A percentile compares a stretch with the other conserved stretches of the same genome.
Conservation (phyloP, 169 alveolate genomes). For the Hepatocystis sp. region DNA sequence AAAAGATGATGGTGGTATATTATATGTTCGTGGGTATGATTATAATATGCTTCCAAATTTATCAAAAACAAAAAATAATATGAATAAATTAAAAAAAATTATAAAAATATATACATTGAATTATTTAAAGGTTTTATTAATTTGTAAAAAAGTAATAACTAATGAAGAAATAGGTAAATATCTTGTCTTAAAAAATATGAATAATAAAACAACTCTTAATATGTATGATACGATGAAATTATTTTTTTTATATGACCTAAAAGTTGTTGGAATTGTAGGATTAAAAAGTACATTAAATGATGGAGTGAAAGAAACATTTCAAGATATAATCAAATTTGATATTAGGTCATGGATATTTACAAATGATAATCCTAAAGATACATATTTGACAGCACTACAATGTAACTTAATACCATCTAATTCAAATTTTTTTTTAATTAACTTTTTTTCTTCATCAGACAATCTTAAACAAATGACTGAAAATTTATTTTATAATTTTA, state of each 20-base stretch:
- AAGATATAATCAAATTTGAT: conserved; percentile 55
- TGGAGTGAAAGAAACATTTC: conserved; percentile 64
- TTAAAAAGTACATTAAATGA: conserved; percentile 54
- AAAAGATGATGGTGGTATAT: conserved; percentile 4
- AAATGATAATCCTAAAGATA: conserved; percentile 63
- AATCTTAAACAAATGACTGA: conserved; percentile 22
- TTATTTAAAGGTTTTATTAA: conserved; percentile 54
- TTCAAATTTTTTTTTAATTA: conserved; percentile 55
- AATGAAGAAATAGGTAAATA: conserved; percentile 73
- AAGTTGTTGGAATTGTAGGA: conserved; percentile 69
- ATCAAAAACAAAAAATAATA: conserved; percentile 36
- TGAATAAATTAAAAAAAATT: conserved; percentile 41
- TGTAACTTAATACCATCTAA: conserved; percentile 44
- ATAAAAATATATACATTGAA: conserved; percentile 60
- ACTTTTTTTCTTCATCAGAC: conserved; percentile 7
- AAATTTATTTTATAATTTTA: conserved; percentile 66
- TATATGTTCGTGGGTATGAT: conserved; percentile 74
- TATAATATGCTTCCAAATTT: conserved; percentile 48
- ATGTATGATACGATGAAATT: conserved; percentile 56
- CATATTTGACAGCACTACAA: conserved; percentile 64
- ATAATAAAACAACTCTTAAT: conserved; percentile 30
- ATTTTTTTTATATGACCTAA: conserved; percentile 53
- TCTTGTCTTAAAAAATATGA: conserved; percentile 28
- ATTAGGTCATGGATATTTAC: conserved; percentile 74
- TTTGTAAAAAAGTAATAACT: conserved; percentile 63